Percentiles rank a stretch among this genome's conserved stretches.
Evolutionary conservation across 83 land plant genomes (phyloP).

Genomic region (Thuja plicata): DNA sequence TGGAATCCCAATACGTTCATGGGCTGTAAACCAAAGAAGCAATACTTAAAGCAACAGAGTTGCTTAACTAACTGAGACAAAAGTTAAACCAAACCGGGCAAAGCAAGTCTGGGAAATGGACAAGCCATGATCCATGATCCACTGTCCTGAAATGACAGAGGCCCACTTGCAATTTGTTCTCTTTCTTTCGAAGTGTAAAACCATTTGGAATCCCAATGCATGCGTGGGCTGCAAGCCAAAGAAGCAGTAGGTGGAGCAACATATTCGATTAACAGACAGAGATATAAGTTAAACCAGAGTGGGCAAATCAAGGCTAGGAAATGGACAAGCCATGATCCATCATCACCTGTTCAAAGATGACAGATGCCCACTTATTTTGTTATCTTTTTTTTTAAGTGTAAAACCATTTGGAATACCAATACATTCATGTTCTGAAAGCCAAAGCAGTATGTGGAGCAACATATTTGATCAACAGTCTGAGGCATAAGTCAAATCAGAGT

Average conservation of each 20-base stretch:
- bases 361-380: too few species aligned
- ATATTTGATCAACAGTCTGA: background rate
- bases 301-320: too few species aligned
- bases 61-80: background rate
- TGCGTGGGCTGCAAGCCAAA: background rate
- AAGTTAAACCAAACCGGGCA: background rate
- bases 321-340: too few species aligned
- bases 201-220: constrained; percentile 12
- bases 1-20: constrained; percentile 10
- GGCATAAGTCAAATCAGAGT: background rate
- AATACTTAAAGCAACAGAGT: background rate
- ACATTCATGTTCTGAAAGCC: background rate
- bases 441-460: background rate
- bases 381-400: too few species aligned
- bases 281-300: background rate
- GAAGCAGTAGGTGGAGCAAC: background rate
- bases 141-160: background rate
- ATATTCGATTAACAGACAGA: background rate
- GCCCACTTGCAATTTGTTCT: background rate
- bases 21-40: background rate
- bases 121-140: too few species aligned
- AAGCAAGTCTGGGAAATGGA: background rate
- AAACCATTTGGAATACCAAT: background rate
- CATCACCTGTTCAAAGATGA: too few species aligned
- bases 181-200: too few species aligned